Base-by-base conservation (phyloP, 352 stramenopile species). In the Plasmopara viticola region DNA sequence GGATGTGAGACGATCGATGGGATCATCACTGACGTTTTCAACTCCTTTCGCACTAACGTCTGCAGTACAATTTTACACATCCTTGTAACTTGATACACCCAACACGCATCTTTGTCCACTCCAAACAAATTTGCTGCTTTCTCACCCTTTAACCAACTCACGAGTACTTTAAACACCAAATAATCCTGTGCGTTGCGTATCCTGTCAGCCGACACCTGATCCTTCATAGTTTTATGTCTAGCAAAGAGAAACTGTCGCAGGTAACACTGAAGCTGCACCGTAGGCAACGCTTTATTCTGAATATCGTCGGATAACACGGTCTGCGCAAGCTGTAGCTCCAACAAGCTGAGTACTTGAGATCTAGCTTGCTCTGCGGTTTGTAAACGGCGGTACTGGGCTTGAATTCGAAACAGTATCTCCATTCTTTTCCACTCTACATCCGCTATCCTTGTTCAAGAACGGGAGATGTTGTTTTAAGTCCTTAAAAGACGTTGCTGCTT, bases 171-270 rank as follows among this genome's bases (percentile, higher is more conserved):
- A 35, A 74, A 68, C 9, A 86, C 61, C 30, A 88, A 30, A 48
- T 85, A 86, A 35, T 79, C 66, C 45, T 84, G 72, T 15, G 78
- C 66, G 47, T 75, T 78, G 1, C 56, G 53, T 52, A 83, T 60
- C 13, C 62, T 64, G 7, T 68, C 50, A 4, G n/a, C 31, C 2
- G 20, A 13, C 8, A 42, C 44, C 33, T 15, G 17, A 39, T 48
- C 56, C 3, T 46, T 13, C 9, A 14, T 47, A 7, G 15, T 63
- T 12, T 8, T 12, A 12, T 8, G 4, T 48, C 28, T 63, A 5
- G 62, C 59, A 20, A 84, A 74, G 15, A 84, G 58, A 52, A 84
- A 86, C 20, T 76, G 60, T 8, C 68, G 51, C 25, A 88, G 10
- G 7, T 78, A 61, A 4, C 30, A 5, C 48, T 67, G 48, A 2